Base-by-base conservation (phyloP, 2,329 filamentous ascomycete species). In the Leptoxyphium fumago region DNA sequence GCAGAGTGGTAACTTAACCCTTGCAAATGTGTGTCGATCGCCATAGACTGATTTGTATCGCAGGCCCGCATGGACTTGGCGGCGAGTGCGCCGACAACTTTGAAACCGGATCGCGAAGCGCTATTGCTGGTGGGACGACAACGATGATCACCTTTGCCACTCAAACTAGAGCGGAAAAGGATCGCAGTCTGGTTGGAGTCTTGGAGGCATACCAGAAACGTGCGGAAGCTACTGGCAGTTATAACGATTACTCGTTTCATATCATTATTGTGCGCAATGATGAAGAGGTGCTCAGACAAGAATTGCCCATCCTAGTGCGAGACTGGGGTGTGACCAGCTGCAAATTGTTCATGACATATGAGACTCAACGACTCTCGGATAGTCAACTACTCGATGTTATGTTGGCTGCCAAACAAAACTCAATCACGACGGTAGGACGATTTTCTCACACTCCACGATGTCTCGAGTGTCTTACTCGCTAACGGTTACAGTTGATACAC, bases 231-330 rank as follows among this genome's bases (percentile, higher is more conserved):
- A 49, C 46, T 1, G 66, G 70, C 38, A 66, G 63, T 45, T 76
- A 73, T 53, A 70, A 70, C 49, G 74, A 78, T 57, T 78, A 78
- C 53, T 68, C 70, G 2, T 72, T 75, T 48, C 73, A 77, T 50
- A 57, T 73, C 45, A 65, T 74, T 29, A 59, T 73, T 29, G 64
- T 65, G 0, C 70, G 72, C 46, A 69, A 70, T 0, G 64, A 57
- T 1, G 50, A 56, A 1, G 43, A 58, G 9, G 66, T 68, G 10
- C 58, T 73, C 1, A 47, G 55, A 1, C 54, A 57, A 0, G 69
- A 72, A 48, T 55, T 72, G 29, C 63, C 66, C 1, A 47, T 58
- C 13, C 50, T 71, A 13, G 63, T 60, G 2, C 44, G 59, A 2
- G 44, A 52, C n/a, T 56, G 64, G 21, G 70, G 70, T 10, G 65